phyloP scores from a whole-genome alignment of 2,329 filamentous ascomycete species.

The Colletotrichum graminicola region DNA sequence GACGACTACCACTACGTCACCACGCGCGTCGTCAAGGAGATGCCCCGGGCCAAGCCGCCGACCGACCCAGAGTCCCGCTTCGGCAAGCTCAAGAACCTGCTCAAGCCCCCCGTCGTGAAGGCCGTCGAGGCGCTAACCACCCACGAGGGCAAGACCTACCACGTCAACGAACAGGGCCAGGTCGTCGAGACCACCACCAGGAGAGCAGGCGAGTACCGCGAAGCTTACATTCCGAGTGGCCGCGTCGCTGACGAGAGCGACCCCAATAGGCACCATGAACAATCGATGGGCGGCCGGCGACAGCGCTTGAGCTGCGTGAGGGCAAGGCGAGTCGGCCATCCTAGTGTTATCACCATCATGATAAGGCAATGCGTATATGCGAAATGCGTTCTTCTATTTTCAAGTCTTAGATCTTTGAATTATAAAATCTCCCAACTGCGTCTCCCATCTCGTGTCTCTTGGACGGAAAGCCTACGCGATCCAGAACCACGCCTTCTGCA shows the following conservation, averaged over 20 bases:
- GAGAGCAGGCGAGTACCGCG: slow-evolving; percentile 27
- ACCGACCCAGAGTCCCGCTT: slow-evolving; percentile 24
- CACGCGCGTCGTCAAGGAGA: slow-evolving; percentile 37
- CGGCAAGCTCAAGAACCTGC: slow-evolving; percentile 31
- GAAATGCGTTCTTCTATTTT: background rate
- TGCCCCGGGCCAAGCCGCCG: slow-evolving; percentile 27
- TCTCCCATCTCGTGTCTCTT: background rate
- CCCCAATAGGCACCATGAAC: slow-evolving; percentile 8
- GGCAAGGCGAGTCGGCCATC: background rate
- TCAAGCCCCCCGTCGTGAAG: slow-evolving; percentile 39
- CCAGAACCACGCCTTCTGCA: slow-evolving; percentile 69
- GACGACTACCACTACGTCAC: slow-evolving; percentile 37
- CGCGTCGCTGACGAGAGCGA: background rate
- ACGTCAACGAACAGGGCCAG: slow-evolving; percentile 35
- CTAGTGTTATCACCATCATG: background rate
- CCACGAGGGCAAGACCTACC: slow-evolving; percentile 41
- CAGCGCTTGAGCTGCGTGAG: background rate
- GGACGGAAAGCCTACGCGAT: slow-evolving; percentile 54
- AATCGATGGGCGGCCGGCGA: slow-evolving; percentile 14
- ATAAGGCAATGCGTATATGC: background rate
- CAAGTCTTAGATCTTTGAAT: slow-evolving; percentile 1
- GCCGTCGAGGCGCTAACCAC: slow-evolving; percentile 31
- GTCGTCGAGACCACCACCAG: slow-evolving; percentile 37
- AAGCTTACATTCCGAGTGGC: background rate
- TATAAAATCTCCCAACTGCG: background rate